A percentile compares a stretch with the other conserved stretches of the same genome.
These are phyloP conservation scores for Trichosporon sp. DNA, from an alignment of 1,284 basidiomycete genomes.

Conservation along the genomic window DNA sequence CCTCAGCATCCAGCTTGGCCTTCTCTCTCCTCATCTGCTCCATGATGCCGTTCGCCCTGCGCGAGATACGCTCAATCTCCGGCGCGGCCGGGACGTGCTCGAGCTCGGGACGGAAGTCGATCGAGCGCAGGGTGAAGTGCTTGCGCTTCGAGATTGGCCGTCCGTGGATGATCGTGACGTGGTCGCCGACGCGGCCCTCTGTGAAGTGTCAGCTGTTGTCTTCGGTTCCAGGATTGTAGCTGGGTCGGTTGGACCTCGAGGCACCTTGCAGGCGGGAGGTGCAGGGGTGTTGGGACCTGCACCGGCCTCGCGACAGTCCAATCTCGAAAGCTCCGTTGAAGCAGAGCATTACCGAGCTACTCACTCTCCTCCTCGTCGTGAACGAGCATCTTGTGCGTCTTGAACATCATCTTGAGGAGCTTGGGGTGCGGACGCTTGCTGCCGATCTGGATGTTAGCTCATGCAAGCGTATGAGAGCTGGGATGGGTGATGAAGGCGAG, in stretches of 20 bases:
- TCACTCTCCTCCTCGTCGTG: conserved; percentile 49
- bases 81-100: not conserved
- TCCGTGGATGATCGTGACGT: conserved; percentile 48
- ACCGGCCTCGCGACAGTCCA: too few species aligned
- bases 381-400: conserved; percentile 48
- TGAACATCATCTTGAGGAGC: conserved; percentile 38
- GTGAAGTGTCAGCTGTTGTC: conserved; percentile 18
- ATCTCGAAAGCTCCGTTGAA: too few species aligned
- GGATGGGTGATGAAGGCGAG: too few species aligned
- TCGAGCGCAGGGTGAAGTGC: conserved; percentile 38
- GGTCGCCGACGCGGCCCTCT: conserved; percentile 46
- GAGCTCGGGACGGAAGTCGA: conserved; percentile 30
- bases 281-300: too few species aligned
- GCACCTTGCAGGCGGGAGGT: too few species aligned
- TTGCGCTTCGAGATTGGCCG: conserved; percentile 44
- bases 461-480: too few species aligned
- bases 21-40: conserved; percentile 15
- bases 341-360: conserved; percentile 20
- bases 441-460: conserved; percentile 32
- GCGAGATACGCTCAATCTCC: conserved; percentile 10
- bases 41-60: not conserved
- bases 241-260: too few species aligned
- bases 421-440: conserved; percentile 41
- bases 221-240: too few species aligned
- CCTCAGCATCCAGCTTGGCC: conserved; percentile 17